phyloP scores from a whole-genome alignment of 2,329 filamentous ascomycete genomes.

The Colletotrichum sp. region DNA sequence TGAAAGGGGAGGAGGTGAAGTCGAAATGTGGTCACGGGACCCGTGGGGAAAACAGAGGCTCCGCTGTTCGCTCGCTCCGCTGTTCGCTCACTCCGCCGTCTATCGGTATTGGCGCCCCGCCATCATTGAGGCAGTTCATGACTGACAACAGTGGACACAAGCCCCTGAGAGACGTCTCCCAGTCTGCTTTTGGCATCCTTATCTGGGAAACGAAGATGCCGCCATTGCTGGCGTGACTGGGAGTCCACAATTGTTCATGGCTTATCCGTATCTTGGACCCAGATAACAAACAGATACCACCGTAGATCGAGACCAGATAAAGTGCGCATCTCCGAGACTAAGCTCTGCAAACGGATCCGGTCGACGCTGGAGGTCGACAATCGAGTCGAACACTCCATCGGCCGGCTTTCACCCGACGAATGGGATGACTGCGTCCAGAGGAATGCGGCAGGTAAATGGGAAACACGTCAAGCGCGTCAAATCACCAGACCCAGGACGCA shows the following conservation, averaged over 20 bases:
- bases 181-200: not conserved
- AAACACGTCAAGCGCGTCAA: constrained; percentile 7
- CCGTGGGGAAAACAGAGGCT: not conserved
- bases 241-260: not conserved
- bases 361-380: not conserved
- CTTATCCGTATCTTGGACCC: not conserved
- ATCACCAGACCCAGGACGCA: not conserved
- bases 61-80: not conserved
- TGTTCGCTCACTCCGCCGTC: not conserved
- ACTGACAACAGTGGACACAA: not conserved
- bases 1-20: not conserved
- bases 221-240: not conserved
- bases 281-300: not conserved
- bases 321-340: not conserved
- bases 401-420: not conserved
- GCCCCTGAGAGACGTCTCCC: not conserved
- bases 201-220: not conserved
- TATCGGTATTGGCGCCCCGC: not conserved
- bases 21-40: not conserved
- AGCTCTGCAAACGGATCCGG: not conserved
- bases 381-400: not conserved
- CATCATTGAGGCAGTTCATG: not conserved
- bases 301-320: not conserved
- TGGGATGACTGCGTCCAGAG: not conserved
- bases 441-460: constrained; percentile 12